Base-by-base conservation (phyloP, 148 eudicot genomes). In the Euryodendron excelsum region DNA sequence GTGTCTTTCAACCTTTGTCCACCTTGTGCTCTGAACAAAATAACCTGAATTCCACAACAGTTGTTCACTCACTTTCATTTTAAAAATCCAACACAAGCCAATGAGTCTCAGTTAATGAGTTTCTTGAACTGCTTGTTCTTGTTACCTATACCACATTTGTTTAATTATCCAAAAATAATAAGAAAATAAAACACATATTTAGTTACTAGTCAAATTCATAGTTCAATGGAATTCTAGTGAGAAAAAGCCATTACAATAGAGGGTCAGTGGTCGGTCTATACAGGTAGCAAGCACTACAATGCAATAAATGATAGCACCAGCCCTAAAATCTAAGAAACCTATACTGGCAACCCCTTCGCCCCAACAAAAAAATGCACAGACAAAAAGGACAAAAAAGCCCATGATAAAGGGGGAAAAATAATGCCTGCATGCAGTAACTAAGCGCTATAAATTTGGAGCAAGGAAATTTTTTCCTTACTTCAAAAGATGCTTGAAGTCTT, bases 401-500 rank as follows among this genome's bases (percentile, higher is more conserved):
- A 0, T 25, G 33, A 31, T 15, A 14, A 10, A 7, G 37, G 12
- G 33, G 33, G 47, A 69, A 25, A 78, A 59, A n/a, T 11, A 66
- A 25, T 4, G n/a, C 20, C 33, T 2, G 31, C 0, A 28, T 56
- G 31, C 50, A 61, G n/a, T 15, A 27, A 39, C 50, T 18, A 21
- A 65, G 13, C 45, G 36, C 20, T 34, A 36, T 4, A 55, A 52
- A 10, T 23, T 17, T 23, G 41, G 72, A 34, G 44, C 10, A 45
- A 20, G 73, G 45, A 1, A 73, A 3, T 70, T 23, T 63, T n/a
- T 39, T 60, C 12, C 90, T 83, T 89, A 95, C 99, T 93, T 95
- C 77, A 95, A 56, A 73, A 95, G 91, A 78, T 93, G 89, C 87
- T 90, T 95, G 85, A 95, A 95, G 83, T 95, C 99, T 83, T 93